Base-by-base conservation (phyloP, 169 alveolate species). In the Plasmodium cynomolgi region DNA sequence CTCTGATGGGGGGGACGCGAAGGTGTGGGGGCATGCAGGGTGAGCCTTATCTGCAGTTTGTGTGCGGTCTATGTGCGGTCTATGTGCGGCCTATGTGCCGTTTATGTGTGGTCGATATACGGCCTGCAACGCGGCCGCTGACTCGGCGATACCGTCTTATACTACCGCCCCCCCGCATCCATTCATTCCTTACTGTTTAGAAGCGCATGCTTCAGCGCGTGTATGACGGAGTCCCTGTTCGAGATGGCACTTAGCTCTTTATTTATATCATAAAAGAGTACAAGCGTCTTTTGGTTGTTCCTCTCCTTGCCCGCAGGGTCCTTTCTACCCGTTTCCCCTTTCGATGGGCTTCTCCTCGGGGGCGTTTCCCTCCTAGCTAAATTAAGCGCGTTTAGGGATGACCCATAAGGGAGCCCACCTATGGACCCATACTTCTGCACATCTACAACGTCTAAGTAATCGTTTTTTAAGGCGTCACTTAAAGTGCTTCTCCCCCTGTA, bases 141-240 rank as follows among this genome's bases (percentile, higher is more conserved):
- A 68, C n/a, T 26, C 13, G 77, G 39, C 6, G 37, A 29, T 68
- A 26, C 77, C n/a, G n/a, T 9, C n/a, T 26, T 26, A 5, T 7
- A 29, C 77, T 23, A 26, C n/a, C 11, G 0, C 37, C 33, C 34
- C 34, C 75, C 2, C 15, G 0, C 34, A 26, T 7, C n/a, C 77
- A 68, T 3, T 68, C 47, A 3, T 26, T 84, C 26, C 47, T 47
- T 86, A 86, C 93, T 86, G 44, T 86, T 75, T 23, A 86, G 47
- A 33, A 86, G 93, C 62, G 88, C 71, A 9, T 75, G 62, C 47
- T 86, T 86, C 50, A 86, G 72, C 39, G 93, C 93, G 71, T 86
- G 86, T 47, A 31, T 86, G 44, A 86, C 84, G 47, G 93, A 77
- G 29, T 86, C 88, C 37, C 93, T 33, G 47, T 86, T 86, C 6